phyloP scores from a whole-genome alignment of 164 flowering plant genomes.

The Paratinospora sagittata region DNA sequence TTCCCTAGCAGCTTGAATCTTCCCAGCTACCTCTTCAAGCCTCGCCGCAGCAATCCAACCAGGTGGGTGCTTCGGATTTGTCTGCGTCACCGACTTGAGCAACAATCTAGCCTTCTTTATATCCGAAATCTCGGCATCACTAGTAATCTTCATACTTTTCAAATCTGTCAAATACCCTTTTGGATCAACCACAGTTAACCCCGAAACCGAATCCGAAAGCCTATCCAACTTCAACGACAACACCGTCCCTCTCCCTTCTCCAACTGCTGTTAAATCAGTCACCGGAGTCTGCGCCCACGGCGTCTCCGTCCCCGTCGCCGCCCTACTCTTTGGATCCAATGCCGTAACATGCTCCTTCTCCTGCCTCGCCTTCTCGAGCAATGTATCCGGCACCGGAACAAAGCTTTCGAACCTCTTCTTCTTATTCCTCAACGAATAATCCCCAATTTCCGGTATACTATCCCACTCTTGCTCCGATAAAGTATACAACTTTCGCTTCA shows the following conservation, averaged over 20 bases:
- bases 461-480: conserved; percentile 78
- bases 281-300: conserved; percentile 90
- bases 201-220: conserved; percentile 79
- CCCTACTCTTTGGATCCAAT: conserved; percentile 80
- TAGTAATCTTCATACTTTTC: conserved; percentile 92
- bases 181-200: conserved; percentile 87
- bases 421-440: conserved; percentile 77
- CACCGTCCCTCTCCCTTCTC: conserved; percentile 95
- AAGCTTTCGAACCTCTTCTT: conserved; percentile 91
- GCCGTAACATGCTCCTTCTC: conserved; percentile 88
- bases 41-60: conserved; percentile 99
- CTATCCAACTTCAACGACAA: conserved; percentile 80
- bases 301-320: conserved; percentile 80
- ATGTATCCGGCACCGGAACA: conserved; percentile 87
- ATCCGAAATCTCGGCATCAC: conserved; percentile 92
- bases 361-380: conserved; percentile 90
- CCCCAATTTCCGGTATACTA: conserved; percentile 90
- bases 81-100: conserved; percentile 76
- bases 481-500: conserved; percentile 70
- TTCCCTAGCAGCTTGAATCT: conserved; percentile 66
- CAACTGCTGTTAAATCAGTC: conserved; percentile 91
- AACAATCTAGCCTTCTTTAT: conserved; percentile 86
- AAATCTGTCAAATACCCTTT: conserved; percentile 91
- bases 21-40: conserved; percentile 86
- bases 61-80: conserved; percentile 85